Evolutionary conservation across 176 grass and related monocot species (phyloP).

Genomic region (Panicum miliaceum): DNA sequence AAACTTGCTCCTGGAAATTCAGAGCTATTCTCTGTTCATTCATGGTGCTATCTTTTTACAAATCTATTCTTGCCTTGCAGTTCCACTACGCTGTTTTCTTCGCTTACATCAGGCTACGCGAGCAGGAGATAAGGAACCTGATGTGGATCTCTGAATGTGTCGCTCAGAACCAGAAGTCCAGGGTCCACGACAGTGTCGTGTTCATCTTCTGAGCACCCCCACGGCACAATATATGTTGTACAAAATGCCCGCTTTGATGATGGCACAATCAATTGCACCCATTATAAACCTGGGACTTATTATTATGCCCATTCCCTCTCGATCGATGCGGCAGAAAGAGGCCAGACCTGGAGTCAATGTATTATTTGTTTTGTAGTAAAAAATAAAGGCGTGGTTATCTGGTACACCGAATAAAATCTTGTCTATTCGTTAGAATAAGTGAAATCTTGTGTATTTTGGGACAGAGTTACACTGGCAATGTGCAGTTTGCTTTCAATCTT

Average conservation of each 20-base stretch:
- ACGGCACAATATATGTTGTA: slow-evolving; percentile 30
- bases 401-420: slow-evolving; percentile 46
- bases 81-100: slow-evolving; percentile 98
- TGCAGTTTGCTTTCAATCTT: slow-evolving; percentile 33
- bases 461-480: slow-evolving; percentile 1
- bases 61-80: slow-evolving; percentile 55
- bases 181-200: slow-evolving; percentile 95
- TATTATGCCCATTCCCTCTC: slow-evolving; percentile 25
- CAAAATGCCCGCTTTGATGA: slow-evolving; percentile 47
- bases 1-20: neutral
- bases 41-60: slow-evolving; percentile 17
- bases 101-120: slow-evolving; percentile 84
- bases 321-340: slow-evolving; percentile 8
- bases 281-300: slow-evolving; percentile 33
- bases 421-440: slow-evolving; percentile 30
- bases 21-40: neutral
- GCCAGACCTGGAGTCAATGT: slow-evolving; percentile 36
- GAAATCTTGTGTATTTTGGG: slow-evolving; percentile 35
- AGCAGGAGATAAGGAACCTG: slow-evolving; percentile 96
- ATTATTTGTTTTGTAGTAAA: slow-evolving; percentile 52
- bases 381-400: slow-evolving; percentile 53
- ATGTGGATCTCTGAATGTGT: slow-evolving; percentile 99
- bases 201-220: slow-evolving; percentile 69
- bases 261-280: slow-evolving; percentile 34
- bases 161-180: slow-evolving; percentile 91